These are phyloP conservation scores for Diaporthe velutina DNA, from an alignment of 2,329 filamentous ascomycete species.

Conservation along the genomic window DNA sequence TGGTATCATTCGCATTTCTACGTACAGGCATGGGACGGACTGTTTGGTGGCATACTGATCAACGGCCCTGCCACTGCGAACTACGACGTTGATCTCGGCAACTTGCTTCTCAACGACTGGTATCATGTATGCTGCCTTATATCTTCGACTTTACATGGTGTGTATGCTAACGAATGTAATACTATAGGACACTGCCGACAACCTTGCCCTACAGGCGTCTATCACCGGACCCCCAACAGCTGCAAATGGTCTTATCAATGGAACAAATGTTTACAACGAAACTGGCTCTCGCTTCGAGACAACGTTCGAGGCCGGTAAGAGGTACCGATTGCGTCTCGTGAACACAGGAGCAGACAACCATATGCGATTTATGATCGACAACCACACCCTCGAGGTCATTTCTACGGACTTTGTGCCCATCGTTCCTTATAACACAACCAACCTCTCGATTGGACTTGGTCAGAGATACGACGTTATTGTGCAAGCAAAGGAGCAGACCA, in stretches of 20 bases:
- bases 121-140: conserved; percentile 50
- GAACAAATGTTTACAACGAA: conserved; percentile 53
- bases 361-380: conserved; percentile 55
- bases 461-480: conserved; percentile 62
- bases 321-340: conserved; percentile 48
- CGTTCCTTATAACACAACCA: conserved; percentile 58
- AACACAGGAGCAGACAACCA: conserved; percentile 33
- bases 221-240: conserved; percentile 48
- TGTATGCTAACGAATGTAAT: not conserved
- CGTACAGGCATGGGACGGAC: conserved; percentile 63
- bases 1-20: conserved; percentile 74
- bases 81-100: conserved; percentile 74
- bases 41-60: conserved; percentile 71
- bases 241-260: conserved; percentile 61
- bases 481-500: conserved; percentile 46
- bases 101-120: conserved; percentile 70
- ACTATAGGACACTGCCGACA: conserved; percentile 50
- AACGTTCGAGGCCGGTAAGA: conserved; percentile 55
- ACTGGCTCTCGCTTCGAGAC: conserved; percentile 52
- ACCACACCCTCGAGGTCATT: conserved; percentile 60
- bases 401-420: conserved; percentile 62
- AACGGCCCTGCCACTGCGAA: conserved; percentile 69
- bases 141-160: not conserved
- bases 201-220: conserved; percentile 49
- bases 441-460: conserved; percentile 64